Evolutionary conservation across 164 flowering plant species (phyloP).

Genomic region (Vitis rotundifolia): DNA sequence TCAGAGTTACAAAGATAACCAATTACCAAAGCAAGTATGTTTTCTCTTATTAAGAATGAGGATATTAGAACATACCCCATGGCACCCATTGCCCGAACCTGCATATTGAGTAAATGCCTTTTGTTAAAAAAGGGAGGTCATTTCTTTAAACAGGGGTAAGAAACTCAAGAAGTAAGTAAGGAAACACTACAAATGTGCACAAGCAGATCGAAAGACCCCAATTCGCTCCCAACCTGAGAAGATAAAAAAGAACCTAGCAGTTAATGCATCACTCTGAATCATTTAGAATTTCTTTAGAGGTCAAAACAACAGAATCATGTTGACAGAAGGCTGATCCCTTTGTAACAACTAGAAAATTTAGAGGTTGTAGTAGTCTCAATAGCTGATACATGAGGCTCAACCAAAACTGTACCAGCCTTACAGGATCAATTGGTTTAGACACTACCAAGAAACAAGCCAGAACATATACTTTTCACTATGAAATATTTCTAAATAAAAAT

Average conservation of each 20-base stretch:
- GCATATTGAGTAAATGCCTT: constrained; percentile 20
- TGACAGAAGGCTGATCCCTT: too few relatives aligned
- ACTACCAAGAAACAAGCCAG: too few relatives aligned
- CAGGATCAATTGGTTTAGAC: too few relatives aligned
- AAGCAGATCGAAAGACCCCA: constrained; percentile 76
- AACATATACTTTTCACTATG: too few relatives aligned
- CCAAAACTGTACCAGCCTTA: too few relatives aligned
- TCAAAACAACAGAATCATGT: too few relatives aligned
- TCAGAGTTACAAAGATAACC: background rate
- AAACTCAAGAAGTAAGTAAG: constrained; percentile 9
- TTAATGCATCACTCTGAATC: background rate
- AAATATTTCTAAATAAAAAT: too few relatives aligned
- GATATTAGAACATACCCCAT: constrained; percentile 72
- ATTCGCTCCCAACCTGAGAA: constrained; percentile 63
- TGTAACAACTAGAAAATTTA: too few relatives aligned
- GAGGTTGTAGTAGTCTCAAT: too few relatives aligned
- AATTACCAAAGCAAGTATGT: constrained; percentile 83
- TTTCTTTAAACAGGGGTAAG: constrained; percentile 2
- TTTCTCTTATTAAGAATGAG: constrained; percentile 91
- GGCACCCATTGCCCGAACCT: constrained; percentile 86
- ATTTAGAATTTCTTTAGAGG: too few relatives aligned
- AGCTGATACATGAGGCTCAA: too few relatives aligned
- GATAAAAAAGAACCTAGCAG: constrained; percentile 7
- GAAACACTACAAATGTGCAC: constrained; percentile 63
- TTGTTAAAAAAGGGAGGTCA: constrained; percentile 3